These are phyloP conservation scores for Teratosphaeria viscida DNA, from an alignment of 2,329 filamentous ascomycete genomes.

Conservation along the genomic window DNA sequence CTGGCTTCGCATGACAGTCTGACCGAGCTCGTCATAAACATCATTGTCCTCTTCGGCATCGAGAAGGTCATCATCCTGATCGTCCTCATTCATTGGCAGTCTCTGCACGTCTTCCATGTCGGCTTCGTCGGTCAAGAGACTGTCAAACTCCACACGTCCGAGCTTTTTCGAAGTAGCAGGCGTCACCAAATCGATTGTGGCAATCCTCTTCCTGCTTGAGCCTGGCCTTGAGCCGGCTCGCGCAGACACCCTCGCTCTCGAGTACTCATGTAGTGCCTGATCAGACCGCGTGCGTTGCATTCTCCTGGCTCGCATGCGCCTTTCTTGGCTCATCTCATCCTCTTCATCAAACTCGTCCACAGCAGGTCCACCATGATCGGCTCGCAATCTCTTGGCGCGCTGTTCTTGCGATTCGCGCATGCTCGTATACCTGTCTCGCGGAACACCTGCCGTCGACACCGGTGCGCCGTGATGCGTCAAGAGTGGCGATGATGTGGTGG, in stretches of 20 bases:
- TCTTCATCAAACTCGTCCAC: conserved; percentile 12
- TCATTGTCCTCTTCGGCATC: conserved; percentile 25
- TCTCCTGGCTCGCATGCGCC: conserved; percentile 5
- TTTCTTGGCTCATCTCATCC: conserved; percentile 9
- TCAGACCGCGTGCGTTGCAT: conserved; percentile 13
- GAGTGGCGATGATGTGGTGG: conserved; percentile 30
- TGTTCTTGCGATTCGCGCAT: conserved; percentile 36
- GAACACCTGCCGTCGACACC: conserved; percentile 20
- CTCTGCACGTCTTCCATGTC: conserved; percentile 7
- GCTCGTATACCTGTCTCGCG: conserved; percentile 32
- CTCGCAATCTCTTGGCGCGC: conserved; percentile 17
- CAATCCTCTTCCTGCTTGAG: conserved; percentile 7
- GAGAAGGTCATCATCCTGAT: conserved; percentile 11
- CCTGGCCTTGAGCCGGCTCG: conserved; percentile 4
- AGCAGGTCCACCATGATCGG: conserved; percentile 9
- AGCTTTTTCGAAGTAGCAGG: conserved; percentile 16
- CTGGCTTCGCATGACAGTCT: conserved; percentile 25
- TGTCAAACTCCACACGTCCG: conserved; percentile 9
- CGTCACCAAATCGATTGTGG: conserved; percentile 21
- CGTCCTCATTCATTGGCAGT: conserved; percentile 6
- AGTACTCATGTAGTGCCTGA: conserved; percentile 10
- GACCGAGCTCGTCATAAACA: conserved; percentile 28
- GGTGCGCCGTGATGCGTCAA: conserved; percentile 20
- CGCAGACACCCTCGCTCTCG: conserved; percentile 11
- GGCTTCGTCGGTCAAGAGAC: conserved; percentile 10